phyloP scores from a whole-genome alignment of 257 asterid genomes.

The Solanum medicagineum region DNA sequence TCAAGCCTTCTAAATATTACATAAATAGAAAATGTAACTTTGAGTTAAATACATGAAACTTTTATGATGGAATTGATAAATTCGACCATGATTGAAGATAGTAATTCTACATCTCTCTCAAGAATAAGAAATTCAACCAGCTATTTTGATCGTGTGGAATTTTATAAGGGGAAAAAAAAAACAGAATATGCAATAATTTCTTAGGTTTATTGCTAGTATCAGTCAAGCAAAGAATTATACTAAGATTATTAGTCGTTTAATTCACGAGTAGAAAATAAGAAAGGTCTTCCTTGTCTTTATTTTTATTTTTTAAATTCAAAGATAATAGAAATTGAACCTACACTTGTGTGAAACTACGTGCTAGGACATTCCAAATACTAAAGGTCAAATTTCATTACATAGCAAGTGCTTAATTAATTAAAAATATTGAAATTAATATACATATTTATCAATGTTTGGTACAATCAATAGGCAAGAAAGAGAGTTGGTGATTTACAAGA shows the following conservation, averaged over 20 bases:
- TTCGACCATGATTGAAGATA: too few relatives aligned
- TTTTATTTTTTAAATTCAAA: background rate
- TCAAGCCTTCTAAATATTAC: too few relatives aligned
- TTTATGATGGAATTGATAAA: too few relatives aligned
- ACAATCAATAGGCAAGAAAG: slow-evolving; percentile 32
- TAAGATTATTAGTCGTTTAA: background rate
- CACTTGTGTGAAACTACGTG: background rate
- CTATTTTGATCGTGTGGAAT: background rate
- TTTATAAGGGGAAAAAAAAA: background rate
- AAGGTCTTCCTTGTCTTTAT: too few relatives aligned
- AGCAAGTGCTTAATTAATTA: background rate
- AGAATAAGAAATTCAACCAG: background rate
- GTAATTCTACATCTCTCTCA: too few relatives aligned
- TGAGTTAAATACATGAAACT: too few relatives aligned
- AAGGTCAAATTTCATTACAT: background rate
- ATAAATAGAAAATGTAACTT: too few relatives aligned
- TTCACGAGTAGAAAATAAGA: too few relatives aligned
- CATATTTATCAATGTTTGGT: slow-evolving; percentile 3
- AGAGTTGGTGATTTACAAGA: slow-evolving; percentile 13
- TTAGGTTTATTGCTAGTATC: background rate
- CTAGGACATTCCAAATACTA: background rate
- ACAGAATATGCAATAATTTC: background rate
- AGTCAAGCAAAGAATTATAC: background rate
- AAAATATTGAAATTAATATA: background rate
- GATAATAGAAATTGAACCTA: background rate